A percentile compares a stretch with the other conserved stretches of the same genome.
Conservation (phyloP, 2,329 filamentous ascomycete genomes). For the Septoria linicola region DNA sequence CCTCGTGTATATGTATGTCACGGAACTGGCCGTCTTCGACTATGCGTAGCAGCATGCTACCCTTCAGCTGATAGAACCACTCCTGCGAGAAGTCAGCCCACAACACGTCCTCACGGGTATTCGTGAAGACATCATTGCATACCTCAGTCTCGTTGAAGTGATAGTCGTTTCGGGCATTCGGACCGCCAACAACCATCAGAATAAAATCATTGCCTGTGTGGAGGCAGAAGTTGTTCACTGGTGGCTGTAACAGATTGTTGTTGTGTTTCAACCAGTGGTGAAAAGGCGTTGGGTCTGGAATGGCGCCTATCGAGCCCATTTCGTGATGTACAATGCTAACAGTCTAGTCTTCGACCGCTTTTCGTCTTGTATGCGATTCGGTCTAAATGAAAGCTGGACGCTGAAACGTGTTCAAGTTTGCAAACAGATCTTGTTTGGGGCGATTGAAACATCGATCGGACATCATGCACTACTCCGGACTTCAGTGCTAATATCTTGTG, state of each 20-base stretch:
- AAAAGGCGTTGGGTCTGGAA: slow-evolving; percentile 17
- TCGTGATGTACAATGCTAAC: not conserved
- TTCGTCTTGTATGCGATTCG: not conserved
- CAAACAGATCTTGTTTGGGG: too few species aligned
- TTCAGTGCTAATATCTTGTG: too few species aligned
- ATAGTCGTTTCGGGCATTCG: slow-evolving; percentile 93
- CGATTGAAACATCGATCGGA: too few species aligned
- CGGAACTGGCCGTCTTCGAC: slow-evolving; percentile 71
- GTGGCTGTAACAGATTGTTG: slow-evolving; percentile 84
- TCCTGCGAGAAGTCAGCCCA: slow-evolving; percentile 56
- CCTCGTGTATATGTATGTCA: slow-evolving; percentile 86
- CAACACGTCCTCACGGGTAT: slow-evolving; percentile 54
- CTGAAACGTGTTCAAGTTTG: too few species aligned
- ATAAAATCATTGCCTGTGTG: slow-evolving; percentile 84
- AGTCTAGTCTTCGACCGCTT: not conserved
- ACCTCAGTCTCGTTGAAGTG: slow-evolving; percentile 82
- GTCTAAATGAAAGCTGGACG: too few species aligned
- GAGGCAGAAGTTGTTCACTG: slow-evolving; percentile 96
- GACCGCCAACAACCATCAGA: slow-evolving; percentile 92
- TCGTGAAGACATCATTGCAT: not conserved
- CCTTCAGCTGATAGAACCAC: slow-evolving; percentile 96
- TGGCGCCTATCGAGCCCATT: slow-evolving; percentile 8
- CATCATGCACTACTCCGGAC: too few species aligned
- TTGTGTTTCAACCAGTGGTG: slow-evolving; percentile 71
- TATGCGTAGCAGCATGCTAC: slow-evolving; percentile 89